Conservation (phyloP, 1,284 basidiomycete species). For the Malassezia sympodialis region DNA sequence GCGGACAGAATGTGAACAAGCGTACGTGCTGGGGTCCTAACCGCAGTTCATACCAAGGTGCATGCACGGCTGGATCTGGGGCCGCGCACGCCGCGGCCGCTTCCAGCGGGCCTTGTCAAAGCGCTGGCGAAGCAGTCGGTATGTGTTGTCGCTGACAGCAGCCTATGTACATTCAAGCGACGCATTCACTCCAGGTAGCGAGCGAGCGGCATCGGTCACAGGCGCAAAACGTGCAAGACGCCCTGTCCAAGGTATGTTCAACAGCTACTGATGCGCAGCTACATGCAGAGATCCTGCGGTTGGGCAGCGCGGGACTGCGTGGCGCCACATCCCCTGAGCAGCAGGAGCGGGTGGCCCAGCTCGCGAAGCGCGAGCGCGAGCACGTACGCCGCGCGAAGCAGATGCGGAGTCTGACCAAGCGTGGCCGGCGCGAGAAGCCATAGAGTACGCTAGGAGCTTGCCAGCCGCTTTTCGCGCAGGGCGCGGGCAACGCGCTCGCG, state of each 20-base stretch:
- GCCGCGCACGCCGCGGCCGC: not conserved
- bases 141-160: conserved; percentile 1
- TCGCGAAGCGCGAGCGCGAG: conserved; percentile 8
- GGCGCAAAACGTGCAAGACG: conserved; percentile 18
- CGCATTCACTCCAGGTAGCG: conserved; percentile 12
- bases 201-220: conserved; percentile 17
- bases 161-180: conserved; percentile 17
- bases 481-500: conserved; percentile 22
- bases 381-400: conserved; percentile 12
- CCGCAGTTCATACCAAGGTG: conserved; percentile 13
- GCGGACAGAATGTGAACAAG: conserved; percentile 22
- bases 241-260: conserved; percentile 17
- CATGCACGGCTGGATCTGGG: conserved; percentile 8
- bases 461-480: conserved; percentile 19
- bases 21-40: not conserved
- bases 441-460: not conserved
- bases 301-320: conserved; percentile 9
- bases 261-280: conserved; percentile 8
- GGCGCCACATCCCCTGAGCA: conserved; percentile 17
- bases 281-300: conserved; percentile 13
- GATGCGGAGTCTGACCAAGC: conserved; percentile 19
- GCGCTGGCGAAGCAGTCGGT: conserved; percentile 13
- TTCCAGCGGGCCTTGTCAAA: conserved; percentile 4
- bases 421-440: conserved; percentile 14
- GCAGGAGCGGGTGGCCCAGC: conserved; percentile 6